Percentiles rank a stretch among this genome's conserved stretches.
These are phyloP conservation scores for Mucor plumbeus DNA, from an alignment of 371 early-diverging fungal genomes.

Conservation along the genomic window DNA sequence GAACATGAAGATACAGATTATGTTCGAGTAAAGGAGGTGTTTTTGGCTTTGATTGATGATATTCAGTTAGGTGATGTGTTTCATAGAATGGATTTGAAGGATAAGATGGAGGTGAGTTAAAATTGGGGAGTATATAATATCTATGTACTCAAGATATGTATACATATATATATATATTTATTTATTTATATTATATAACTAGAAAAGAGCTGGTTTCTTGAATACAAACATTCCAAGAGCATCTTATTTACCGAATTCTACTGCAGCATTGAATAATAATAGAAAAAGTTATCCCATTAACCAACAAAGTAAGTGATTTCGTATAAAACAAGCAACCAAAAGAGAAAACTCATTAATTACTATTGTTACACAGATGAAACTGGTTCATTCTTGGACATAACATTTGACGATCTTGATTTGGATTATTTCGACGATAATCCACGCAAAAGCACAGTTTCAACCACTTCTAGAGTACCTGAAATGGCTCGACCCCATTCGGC, in stretches of 20 bases:
- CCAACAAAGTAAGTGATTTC: slow-evolving; percentile 18
- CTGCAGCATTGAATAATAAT: neutral
- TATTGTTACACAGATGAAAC: slow-evolving; percentile 26
- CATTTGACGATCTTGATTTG: slow-evolving; percentile 46
- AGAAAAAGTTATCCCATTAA: slow-evolving; percentile 22
- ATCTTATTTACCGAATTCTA: slow-evolving; percentile 22
- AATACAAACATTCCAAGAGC: slow-evolving; percentile 15
- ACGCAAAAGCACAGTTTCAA: slow-evolving; percentile 18
- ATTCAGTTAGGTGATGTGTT: slow-evolving; percentile 60
- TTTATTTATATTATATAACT: too few relatives aligned
- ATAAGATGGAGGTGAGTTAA: slow-evolving; percentile 56
- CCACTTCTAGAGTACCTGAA: neutral
- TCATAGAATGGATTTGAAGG: slow-evolving; percentile 56
- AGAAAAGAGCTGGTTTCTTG: slow-evolving; percentile 31
- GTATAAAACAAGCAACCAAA: too few relatives aligned
- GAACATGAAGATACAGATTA: slow-evolving; percentile 67
- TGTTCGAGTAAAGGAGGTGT: slow-evolving; percentile 65
- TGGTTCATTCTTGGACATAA: slow-evolving; percentile 30
- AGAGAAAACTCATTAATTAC: neutral
- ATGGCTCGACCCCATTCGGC: slow-evolving; percentile 38
- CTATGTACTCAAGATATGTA: neutral
- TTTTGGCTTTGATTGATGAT: slow-evolving; percentile 61
- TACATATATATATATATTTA: neutral
- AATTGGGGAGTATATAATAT: neutral
- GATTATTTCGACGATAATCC: slow-evolving; percentile 37